Evolutionary conservation across 192 early-diverging fungal species (phyloP), one percentile per base, ranked within the genome.

Genomic region (Gaertneriomyces semiglobifer): DNA sequence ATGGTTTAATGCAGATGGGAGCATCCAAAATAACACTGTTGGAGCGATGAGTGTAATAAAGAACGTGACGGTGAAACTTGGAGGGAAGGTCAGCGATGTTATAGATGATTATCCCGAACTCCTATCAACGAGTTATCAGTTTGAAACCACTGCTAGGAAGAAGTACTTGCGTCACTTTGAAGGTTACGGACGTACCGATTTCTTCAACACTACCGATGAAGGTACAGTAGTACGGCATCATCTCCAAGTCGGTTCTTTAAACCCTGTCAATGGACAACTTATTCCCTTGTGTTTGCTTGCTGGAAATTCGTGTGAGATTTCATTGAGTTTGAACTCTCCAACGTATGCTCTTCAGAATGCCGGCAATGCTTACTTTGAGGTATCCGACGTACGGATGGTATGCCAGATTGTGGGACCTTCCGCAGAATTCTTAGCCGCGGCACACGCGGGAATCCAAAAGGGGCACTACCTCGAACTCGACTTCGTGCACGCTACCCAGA

Each of bases 121-220:
- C 47, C n/a, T 48, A n/a, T 8, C 47, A 10, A 8, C 8, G n/a
- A 8, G n/a, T 8, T 48, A 48, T n/a, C 8, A 8, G n/a, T 48
- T 10, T 48, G 47, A 48, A 48, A 48, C 47, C n/a, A 10, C 47
- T 48, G 47, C 47, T n/a, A 8, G 47, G 19, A 20, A 19, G 11
- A 60, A 60, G 58, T 60, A 60, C 43, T 42, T 60, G 11, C 9
- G 19, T 42, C 43, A 60, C 58, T 19, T 19, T 33, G 58, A 60
- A 60, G 58, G 58, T 10, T 7, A 10, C 7, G 58, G 58, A 20
- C 25, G 43, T 33, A 42, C 6, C 6, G 41, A 43, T 19, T 6
- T 42, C 33, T 60, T 60, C 33, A 43, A 42, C 11, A 60, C 25
- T 19, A 10, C 6, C 19, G 11, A 10, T 42, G 58, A 42, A 11